Evolutionary conservation across 1,284 basidiomycete species (phyloP).

Genomic region (Thecaphora thlaspeos): DNA sequence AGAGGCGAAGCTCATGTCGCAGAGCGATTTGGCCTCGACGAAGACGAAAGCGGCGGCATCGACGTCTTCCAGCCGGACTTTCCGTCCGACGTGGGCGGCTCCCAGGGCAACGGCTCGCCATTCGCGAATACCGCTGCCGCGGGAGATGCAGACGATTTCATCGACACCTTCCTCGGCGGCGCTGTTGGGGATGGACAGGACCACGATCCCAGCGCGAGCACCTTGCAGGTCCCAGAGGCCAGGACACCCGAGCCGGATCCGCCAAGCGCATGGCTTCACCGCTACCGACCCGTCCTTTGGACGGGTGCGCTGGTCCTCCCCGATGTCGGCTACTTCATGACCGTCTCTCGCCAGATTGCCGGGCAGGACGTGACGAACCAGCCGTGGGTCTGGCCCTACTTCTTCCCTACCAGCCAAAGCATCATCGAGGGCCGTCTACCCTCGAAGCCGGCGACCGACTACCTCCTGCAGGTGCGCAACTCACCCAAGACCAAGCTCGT

Average conservation of each 20-base stretch:
- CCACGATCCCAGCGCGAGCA: neutral
- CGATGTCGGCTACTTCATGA: conserved; percentile 47
- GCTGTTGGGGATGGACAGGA: neutral
- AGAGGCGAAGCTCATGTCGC: neutral
- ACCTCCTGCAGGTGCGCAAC: conserved; percentile 44
- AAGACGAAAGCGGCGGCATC: neutral
- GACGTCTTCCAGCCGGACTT: neutral
- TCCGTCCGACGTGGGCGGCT: neutral
- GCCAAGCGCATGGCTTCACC: conserved; percentile 13
- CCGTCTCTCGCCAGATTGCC: conserved; percentile 46
- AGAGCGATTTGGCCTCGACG: neutral
- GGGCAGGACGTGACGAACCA: conserved; percentile 17
- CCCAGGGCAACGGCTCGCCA: neutral
- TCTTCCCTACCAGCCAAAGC: conserved; percentile 38
- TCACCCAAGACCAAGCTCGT: conserved; percentile 48
- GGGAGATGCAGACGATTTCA: conserved; percentile 38
- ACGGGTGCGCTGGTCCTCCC: conserved; percentile 55
- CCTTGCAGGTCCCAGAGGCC: conserved; percentile 8
- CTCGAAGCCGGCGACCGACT: conserved; percentile 41
- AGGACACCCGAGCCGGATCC: conserved; percentile 29
- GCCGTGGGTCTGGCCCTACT: conserved; percentile 22
- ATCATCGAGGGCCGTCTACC: conserved; percentile 53
- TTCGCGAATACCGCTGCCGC: neutral
- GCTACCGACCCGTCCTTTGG: conserved; percentile 38
- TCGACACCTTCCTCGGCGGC: conserved; percentile 46